phyloP scores from a whole-genome alignment of 2,329 filamentous ascomycete species.

The Aspergillus uvarum region DNA sequence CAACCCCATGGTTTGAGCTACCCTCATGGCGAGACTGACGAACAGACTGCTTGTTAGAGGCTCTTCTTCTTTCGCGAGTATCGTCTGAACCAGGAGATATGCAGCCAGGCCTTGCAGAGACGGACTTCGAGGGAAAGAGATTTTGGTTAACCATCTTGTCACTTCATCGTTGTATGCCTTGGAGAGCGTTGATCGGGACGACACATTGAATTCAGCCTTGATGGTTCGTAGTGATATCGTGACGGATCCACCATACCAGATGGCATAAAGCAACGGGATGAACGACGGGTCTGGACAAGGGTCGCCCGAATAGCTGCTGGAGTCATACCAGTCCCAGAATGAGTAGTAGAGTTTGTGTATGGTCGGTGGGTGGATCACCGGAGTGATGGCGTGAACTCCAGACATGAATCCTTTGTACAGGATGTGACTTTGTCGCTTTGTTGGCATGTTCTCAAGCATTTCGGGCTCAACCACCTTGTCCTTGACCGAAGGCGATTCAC shows the following conservation, averaged over 20 bases:
- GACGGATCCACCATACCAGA: slow-evolving; percentile 51
- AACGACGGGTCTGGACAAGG: slow-evolving; percentile 43
- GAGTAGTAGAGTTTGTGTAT: slow-evolving; percentile 42
- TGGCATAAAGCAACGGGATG: slow-evolving; percentile 47
- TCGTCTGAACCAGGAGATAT: slow-evolving; percentile 49
- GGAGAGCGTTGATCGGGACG: slow-evolving; percentile 38
- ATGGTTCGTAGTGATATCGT: slow-evolving; percentile 45
- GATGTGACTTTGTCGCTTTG: slow-evolving; percentile 47
- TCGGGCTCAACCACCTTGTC: slow-evolving; percentile 38
- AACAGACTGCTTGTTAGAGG: slow-evolving; percentile 51
- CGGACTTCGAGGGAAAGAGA: slow-evolving; percentile 47
- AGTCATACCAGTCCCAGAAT: slow-evolving; percentile 50
- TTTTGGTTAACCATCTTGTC: slow-evolving; percentile 43
- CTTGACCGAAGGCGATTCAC: slow-evolving; percentile 36
- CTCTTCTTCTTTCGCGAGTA: slow-evolving; percentile 50
- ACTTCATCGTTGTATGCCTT: slow-evolving; percentile 45
- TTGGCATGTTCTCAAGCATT: slow-evolving; percentile 44
- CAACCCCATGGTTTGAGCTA: slow-evolving; percentile 50
- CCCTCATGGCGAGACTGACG: slow-evolving; percentile 47
- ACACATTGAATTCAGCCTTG: slow-evolving; percentile 40
- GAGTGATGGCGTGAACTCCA: slow-evolving; percentile 47
- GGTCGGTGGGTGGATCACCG: slow-evolving; percentile 46
- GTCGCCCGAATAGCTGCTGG: slow-evolving; percentile 36
- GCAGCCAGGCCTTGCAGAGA: slow-evolving; percentile 48
- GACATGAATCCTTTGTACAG: slow-evolving; percentile 50